Conservation (phyloP, 2,329 filamentous ascomycete genomes). For the Pseudogymnoascus sp. region DNA sequence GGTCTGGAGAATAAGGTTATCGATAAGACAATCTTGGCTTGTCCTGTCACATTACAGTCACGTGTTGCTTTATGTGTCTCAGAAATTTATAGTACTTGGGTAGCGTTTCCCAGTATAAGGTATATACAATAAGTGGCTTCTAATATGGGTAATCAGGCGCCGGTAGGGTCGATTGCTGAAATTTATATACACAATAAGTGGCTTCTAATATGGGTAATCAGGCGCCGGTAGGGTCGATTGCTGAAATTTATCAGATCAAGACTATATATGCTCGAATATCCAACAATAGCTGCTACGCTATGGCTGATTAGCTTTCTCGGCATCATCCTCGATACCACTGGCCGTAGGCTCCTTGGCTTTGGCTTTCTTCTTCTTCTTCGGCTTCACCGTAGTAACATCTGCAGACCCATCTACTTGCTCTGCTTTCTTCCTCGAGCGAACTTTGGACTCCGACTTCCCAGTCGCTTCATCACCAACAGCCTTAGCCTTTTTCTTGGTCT, state of each 20-base stretch:
- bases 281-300: not conserved
- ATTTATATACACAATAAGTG: not conserved
- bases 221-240: not conserved
- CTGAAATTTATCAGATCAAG: not conserved
- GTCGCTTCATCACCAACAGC: constrained; percentile 27
- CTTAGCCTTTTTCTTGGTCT: constrained; percentile 49
- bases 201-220: not conserved
- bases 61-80: not conserved
- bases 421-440: constrained; percentile 6
- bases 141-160: not conserved
- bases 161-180: not conserved
- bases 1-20: constrained; percentile 4
- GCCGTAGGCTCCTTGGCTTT: constrained; percentile 24
- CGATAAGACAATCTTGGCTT: not conserved
- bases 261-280: not conserved
- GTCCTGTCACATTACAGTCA: not conserved
- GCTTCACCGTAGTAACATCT: constrained; percentile 18
- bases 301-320: constrained; percentile 19
- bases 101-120: not conserved
- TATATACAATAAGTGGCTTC: not conserved
- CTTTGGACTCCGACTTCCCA: constrained; percentile 20
- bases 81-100: not conserved
- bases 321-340: constrained; percentile 22
- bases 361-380: constrained; percentile 24
- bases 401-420: constrained; percentile 8